A percentile compares a stretch with the other conserved stretches of the same genome.
These are phyloP conservation scores for Dianthus caryophyllus DNA, from an alignment of 148 eudicot species.

Conservation along the genomic window DNA sequence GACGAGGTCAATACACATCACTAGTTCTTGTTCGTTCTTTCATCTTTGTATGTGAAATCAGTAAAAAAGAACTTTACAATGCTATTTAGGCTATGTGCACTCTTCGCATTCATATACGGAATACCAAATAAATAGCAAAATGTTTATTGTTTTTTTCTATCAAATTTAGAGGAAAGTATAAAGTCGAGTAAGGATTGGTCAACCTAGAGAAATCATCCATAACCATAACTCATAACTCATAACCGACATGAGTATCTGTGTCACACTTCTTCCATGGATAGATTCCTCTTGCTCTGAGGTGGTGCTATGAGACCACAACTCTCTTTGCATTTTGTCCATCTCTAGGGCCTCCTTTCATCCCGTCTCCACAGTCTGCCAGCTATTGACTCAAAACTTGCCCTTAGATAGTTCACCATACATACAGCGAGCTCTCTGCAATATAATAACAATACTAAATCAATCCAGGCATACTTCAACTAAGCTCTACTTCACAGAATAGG, in stretches of 20 bases:
- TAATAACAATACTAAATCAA: background rate
- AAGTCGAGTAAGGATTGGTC: background rate
- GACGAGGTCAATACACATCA: background rate
- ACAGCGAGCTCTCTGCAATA: conserved; percentile 72
- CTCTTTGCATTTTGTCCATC: conserved; percentile 62
- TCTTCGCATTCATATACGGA: background rate
- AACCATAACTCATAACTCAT: too few relatives aligned
- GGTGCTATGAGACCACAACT: conserved; percentile 44
- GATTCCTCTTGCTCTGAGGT: conserved; percentile 56
- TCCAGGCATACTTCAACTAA: background rate
- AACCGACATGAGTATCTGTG: background rate
- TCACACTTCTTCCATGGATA: conserved; percentile 50
- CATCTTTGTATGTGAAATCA: conserved; percentile 1
- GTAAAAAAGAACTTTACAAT: conserved; percentile 6
- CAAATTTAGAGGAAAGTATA: background rate
- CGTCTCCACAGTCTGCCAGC: conserved; percentile 58
- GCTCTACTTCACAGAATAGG: too few relatives aligned
- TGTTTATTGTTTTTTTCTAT: conserved; percentile 1
- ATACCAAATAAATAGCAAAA: background rate
- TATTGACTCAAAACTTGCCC: conserved; percentile 45
- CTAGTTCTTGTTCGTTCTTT: conserved; percentile 9
- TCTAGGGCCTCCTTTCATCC: conserved; percentile 47
- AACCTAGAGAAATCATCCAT: conserved; percentile 10
- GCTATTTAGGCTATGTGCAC: background rate
- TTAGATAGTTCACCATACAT: conserved; percentile 45